Evolutionary conservation across 75 land plant species (phyloP), one percentile per base, ranked within the genome.

Genomic region (Gnetum montanum): DNA sequence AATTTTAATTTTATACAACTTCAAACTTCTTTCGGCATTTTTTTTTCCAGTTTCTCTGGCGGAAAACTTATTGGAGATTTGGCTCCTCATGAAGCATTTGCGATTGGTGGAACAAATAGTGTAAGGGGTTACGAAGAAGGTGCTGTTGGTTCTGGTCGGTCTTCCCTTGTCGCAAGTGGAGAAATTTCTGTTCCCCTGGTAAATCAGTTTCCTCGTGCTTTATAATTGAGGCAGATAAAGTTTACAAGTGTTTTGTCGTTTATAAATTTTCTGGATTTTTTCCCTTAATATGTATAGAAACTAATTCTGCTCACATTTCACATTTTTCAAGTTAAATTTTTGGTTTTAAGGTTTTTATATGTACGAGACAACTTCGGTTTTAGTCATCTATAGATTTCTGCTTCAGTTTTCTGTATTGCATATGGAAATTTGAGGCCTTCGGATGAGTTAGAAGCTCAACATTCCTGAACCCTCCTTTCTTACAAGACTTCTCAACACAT

Each of bases 51-150:
- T 68, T 72, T 84, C 46, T 90, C 96, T 62, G 98, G 89, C 33
- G 98, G 98, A 7, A 85, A 77, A 60, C 96, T 94, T 19, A 63
- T 81, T 44, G 98, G 96, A 45, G 88, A 90, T 72, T 78, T 94
- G 38, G 78, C 91, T 44, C 98, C 98, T 34, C 96, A 94, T 49
- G 98, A 94, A 71, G 98, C 98, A 52, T 94, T 94, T 78, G 76
- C 88, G 0, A 94, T 94, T 53, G 98, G 98, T 49, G 98, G 98
- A 51, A 94, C 96, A 16, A 94, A 94, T 58, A 94, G 98, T 72
- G 96, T 94, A 4, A 79, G 98, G 65, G 98, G 98, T 11, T 94
- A 94, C 69, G 98, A 94, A 52, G 98, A 94, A 81, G 98, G 98
- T 35, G 84, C 91, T 35, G 98, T 94, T 29, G 98, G 88, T 20